Percentiles rank a stretch among this genome's conserved stretches.
phyloP scores from a whole-genome alignment of 352 stramenopile genomes.

The Globisporangium heterothallicum region DNA sequence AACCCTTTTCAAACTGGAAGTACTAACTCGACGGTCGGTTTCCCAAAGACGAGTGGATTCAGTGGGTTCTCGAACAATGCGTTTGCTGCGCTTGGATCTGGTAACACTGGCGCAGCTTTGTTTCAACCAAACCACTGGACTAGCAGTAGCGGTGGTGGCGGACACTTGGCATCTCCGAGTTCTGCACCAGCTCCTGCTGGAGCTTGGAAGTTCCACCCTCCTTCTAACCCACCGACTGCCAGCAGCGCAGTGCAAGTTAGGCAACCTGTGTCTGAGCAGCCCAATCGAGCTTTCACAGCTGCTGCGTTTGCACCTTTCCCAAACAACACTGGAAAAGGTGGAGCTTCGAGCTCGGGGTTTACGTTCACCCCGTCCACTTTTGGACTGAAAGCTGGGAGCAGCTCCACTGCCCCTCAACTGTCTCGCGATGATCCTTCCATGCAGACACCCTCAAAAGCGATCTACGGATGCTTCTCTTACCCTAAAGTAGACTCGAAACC shows the following conservation, averaged over 20 bases:
- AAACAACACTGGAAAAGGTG: not conserved
- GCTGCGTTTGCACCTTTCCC: not conserved
- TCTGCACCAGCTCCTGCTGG: not conserved
- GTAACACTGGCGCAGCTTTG: not conserved
- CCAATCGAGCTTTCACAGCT: not conserved
- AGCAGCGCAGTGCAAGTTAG: too few relatives aligned
- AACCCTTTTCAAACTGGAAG: not conserved
- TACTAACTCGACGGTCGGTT: not conserved
- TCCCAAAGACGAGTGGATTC: not conserved
- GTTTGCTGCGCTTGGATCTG: not conserved
- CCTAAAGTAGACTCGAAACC: not conserved
- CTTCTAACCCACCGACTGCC: not conserved
- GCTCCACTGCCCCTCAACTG: not conserved
- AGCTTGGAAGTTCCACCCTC: not conserved
- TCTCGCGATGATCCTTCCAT: not conserved
- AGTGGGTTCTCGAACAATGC: not conserved
- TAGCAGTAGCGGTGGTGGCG: not conserved
- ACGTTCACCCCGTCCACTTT: not conserved
- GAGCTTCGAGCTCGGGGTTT: not conserved
- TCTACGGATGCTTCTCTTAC: not conserved
- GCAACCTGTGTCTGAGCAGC: not conserved
- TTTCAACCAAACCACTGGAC: not conserved
- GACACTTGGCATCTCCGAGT: not conserved
- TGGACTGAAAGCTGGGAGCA: not conserved
- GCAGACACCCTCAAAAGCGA: not conserved